phyloP scores from a whole-genome alignment of 1,284 basidiomycete species.

The Cryptococcus hybrid region DNA sequence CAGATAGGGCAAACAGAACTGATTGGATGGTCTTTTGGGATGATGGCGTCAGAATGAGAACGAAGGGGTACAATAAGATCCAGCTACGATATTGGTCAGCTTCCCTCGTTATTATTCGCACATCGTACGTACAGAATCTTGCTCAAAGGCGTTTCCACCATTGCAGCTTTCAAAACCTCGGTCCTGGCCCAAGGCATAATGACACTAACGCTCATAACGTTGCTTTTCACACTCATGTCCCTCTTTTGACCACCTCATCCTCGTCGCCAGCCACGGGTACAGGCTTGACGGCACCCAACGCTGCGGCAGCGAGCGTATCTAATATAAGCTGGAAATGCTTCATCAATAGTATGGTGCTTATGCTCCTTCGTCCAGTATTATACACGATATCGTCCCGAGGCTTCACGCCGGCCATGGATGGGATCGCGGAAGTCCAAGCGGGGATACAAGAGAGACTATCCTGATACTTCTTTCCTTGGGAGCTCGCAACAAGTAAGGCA shows the following conservation, averaged over 20 bases:
- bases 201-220: slow-evolving; percentile 43
- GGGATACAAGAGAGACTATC: slow-evolving; percentile 74
- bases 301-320: slow-evolving; percentile 41
- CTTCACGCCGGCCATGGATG: slow-evolving; percentile 48
- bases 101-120: neutral
- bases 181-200: slow-evolving; percentile 47
- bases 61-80: slow-evolving; percentile 37
- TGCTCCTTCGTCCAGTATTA: slow-evolving; percentile 26
- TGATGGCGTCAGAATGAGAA: slow-evolving; percentile 43
- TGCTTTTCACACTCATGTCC: slow-evolving; percentile 38
- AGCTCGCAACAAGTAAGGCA: slow-evolving; percentile 72
- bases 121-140: slow-evolving; percentile 31
- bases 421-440: slow-evolving; percentile 75
- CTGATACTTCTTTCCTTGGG: slow-evolving; percentile 80
- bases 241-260: slow-evolving; percentile 20
- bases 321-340: slow-evolving; percentile 41
- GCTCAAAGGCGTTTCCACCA: slow-evolving; percentile 14
- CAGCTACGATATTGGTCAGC: slow-evolving; percentile 21
- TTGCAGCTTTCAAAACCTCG: slow-evolving; percentile 37
- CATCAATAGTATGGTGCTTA: slow-evolving; percentile 37
- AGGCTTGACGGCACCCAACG: slow-evolving; percentile 13
- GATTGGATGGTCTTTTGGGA: slow-evolving; percentile 36
- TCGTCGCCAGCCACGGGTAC: slow-evolving; percentile 6
- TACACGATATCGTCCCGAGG: slow-evolving; percentile 15
- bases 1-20: slow-evolving; percentile 43